These are phyloP conservation scores for Streptanthus diversifolius DNA, from an alignment of 345 rosid genomes.

Conservation along the genomic window DNA sequence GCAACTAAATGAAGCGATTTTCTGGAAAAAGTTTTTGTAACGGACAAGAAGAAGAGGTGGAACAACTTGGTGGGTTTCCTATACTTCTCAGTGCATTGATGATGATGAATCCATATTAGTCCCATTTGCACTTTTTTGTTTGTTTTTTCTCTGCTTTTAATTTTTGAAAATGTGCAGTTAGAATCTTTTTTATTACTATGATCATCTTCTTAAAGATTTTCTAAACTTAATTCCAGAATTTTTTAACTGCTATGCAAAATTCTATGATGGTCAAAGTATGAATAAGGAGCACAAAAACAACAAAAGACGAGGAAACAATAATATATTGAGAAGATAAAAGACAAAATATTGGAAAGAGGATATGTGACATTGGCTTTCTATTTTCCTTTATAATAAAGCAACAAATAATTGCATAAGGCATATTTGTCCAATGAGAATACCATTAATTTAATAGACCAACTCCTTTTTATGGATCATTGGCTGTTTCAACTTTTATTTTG, in stretches of 20 bases:
- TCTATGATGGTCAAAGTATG: background rate
- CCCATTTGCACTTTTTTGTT: background rate
- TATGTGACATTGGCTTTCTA: conserved; percentile 17
- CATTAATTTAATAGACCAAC: background rate
- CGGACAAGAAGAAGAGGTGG: background rate
- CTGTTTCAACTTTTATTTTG: background rate
- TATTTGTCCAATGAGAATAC: background rate
- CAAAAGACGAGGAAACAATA: background rate
- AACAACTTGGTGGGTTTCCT: conserved; percentile 22
- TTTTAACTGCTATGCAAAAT: background rate
- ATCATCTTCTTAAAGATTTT: background rate
- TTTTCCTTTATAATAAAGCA: conserved; percentile 11
- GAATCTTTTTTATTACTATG: background rate
- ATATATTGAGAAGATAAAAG: background rate
- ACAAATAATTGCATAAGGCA: conserved; percentile 15
- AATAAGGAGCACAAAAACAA: background rate
- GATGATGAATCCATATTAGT: conserved; percentile 21
- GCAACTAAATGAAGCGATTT: background rate
- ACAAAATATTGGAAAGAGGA: background rate
- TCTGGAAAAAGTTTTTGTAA: conserved; percentile 15
- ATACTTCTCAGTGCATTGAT: conserved; percentile 18
- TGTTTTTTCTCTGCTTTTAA: background rate
- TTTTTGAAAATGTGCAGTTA: background rate
- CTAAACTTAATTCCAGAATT: background rate
- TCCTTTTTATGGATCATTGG: background rate